A percentile compares a stretch with the other conserved stretches of the same genome.
These are phyloP conservation scores for Nicotiana undulata DNA, from an alignment of 257 asterid species.

Conservation along the genomic window DNA sequence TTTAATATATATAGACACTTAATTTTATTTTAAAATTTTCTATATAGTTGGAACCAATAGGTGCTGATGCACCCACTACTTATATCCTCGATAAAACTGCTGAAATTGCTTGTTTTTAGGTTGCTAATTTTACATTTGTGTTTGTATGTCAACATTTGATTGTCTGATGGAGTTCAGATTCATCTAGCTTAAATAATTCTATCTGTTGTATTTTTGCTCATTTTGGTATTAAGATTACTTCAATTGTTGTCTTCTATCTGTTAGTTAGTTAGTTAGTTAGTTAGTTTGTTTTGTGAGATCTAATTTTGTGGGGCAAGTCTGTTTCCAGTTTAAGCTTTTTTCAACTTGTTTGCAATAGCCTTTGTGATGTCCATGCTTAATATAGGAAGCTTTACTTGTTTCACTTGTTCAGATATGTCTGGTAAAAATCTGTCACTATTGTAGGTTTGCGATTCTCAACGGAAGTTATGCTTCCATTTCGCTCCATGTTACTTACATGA, in stretches of 20 bases:
- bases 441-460: background rate
- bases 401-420: background rate
- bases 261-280: background rate
- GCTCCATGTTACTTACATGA: background rate
- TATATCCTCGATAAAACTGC: too few species aligned
- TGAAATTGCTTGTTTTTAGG: background rate
- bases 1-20: too few species aligned
- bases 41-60: too few species aligned
- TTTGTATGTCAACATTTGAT: background rate
- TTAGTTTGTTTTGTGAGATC: background rate
- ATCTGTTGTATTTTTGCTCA: background rate
- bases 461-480: background rate
- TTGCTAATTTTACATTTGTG: background rate
- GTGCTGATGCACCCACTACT: too few species aligned
- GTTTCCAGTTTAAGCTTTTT: background rate
- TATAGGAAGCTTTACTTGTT: background rate
- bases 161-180: background rate
- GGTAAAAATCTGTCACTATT: background rate
- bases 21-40: too few species aligned
- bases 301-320: background rate
- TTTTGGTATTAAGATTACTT: background rate
- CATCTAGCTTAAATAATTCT: background rate
- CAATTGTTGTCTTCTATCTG: background rate
- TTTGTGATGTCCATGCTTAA: background rate
- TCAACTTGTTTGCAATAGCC: background rate